Base-by-base conservation (phyloP, 345 rosid species). In the Anastatica hierochuntica region DNA sequence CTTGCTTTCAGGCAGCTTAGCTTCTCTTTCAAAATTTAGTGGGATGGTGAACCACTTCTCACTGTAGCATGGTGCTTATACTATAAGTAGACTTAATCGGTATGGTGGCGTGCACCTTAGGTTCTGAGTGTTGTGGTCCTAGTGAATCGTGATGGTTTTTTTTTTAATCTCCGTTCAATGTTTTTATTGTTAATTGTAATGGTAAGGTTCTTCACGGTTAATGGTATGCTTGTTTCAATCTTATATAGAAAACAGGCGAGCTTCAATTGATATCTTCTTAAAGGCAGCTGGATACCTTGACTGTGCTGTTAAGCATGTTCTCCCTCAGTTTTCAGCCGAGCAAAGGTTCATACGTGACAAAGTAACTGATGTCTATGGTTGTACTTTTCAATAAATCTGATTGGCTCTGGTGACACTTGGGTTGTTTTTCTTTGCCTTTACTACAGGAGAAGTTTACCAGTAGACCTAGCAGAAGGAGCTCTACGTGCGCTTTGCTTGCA, bases 211-310 rank as follows among this genome's bases (percentile, higher is more conserved):
- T 26, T 35, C 29, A 11, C 14, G 37, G 46, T 31, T 10, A 60
- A 60, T 18, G 31, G 20, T 47, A 6, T 47, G 12, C 10, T 23
- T 53, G 13, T 60, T 24, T 41, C 40, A 15, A 21, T 40, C 51
- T 55, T 34, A 46, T 62, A 49, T 63, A 94, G 99, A 88, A 61
- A 83, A 77, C 78, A 79, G 94, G 76, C 75, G 90, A 62, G 83
- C 90, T 24, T 77, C 95, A 0, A 47, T 94, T 51, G 97, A 94
- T 60, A 80, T 85, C 70, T 88, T 94, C 83, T 73, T 94, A 75
- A 88, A 82, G 79, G 99, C 97, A 45, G 95, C 97, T 27, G 99
- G 99, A 59, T 83, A 81, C 68, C 72, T 94, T 68, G 99, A 94
- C 58, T 88, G 89, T 75, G 97, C 97, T 23, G 80, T 88, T 37